Percentiles rank a stretch among this genome's conserved stretches.
Evolutionary conservation across 495 filamentous ascomycete genomes (phyloP).

Genomic region (Neurospora africana): DNA sequence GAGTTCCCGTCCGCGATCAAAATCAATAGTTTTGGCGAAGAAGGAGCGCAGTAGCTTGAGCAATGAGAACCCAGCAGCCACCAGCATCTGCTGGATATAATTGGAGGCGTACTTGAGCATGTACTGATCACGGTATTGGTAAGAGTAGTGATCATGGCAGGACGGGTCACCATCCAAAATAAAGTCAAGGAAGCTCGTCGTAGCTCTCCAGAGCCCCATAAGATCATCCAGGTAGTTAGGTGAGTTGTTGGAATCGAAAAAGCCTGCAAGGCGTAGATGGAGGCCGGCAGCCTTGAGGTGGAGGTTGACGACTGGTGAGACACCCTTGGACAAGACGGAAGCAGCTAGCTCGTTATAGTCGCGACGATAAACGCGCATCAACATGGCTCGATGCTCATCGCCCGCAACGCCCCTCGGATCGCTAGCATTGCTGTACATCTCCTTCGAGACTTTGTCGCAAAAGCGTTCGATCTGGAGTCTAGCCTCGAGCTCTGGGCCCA

Average conservation of each 20-base stretch:
- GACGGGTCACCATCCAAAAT: conserved; percentile 46
- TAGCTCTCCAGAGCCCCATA: conserved; percentile 64
- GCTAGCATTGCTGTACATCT: conserved; percentile 69
- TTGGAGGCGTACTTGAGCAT: conserved; percentile 66
- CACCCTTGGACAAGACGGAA: conserved; percentile 36
- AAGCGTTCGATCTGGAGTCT: conserved; percentile 73
- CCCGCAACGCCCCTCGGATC: conserved; percentile 64
- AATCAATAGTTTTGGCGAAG: conserved; percentile 63
- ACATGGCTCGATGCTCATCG: conserved; percentile 57
- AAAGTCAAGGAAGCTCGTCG: conserved; percentile 62
- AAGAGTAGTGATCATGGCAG: conserved; percentile 13
- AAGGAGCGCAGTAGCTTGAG: conserved; percentile 80
- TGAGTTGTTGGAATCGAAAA: conserved; percentile 71
- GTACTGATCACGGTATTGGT: conserved; percentile 26
- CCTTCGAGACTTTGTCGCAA: conserved; percentile 74
- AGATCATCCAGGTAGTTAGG: conserved; percentile 70
- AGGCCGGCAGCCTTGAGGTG: conserved; percentile 71
- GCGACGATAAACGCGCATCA: conserved; percentile 50
- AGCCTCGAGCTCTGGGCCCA: conserved; percentile 55
- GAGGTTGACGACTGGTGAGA: conserved; percentile 53
- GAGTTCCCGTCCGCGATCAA: conserved; percentile 59
- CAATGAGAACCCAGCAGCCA: conserved; percentile 74
- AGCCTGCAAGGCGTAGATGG: conserved; percentile 75
- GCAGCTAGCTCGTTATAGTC: conserved; percentile 46
- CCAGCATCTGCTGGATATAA: conserved; percentile 87